Evolutionary conservation across 345 rosid species (phyloP), one percentile per base, ranked within the genome.

Genomic region (Alliaria petiolata): DNA sequence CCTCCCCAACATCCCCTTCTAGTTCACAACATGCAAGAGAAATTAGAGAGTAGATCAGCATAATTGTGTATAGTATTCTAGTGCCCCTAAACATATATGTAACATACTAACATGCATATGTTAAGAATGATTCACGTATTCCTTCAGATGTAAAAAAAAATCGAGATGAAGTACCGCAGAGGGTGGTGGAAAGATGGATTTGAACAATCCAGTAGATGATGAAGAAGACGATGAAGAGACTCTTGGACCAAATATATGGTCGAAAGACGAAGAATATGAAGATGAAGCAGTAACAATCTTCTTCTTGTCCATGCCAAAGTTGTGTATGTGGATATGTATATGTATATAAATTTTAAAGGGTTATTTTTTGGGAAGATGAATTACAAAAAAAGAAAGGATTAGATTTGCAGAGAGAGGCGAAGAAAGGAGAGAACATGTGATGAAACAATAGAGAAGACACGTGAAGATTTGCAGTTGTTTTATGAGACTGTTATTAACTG

Each of bases 211-310:
- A 64, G 46, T 36, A 13, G 45, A 59, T 39, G 70, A 4, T 62
- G 79, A 75, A 30, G 78, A 67, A 39, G 79, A 50, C 1, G 79
- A 50, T 22, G 72, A 58, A 51, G 69, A 71, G 28, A 60, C 53
- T 67, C 68, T 51, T 55, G 80, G 80, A 65, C 80, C 80, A 77
- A 71, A 71, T 14, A 77, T 66, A 42, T 71, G 77, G 30, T 77
- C 77, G 31, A 71, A 47, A 20, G 77, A 65, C 14, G 63, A 64
- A 14, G 76, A 39, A 19, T 71, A 45, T 36, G 79, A 55, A 20
- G 75, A 55, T 40, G 68, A 59, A 50, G 59, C 4, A 49, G 59
- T 22, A 53, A 54, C 16, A 11, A 13, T 26, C 74, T 75, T 75
- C 40, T 75, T 75, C 57, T 75, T 75, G 58, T 75, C 79, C 79